Evolutionary conservation across 495 filamentous ascomycete species (phyloP), one percentile per base, ranked within the genome.

Genomic region (Tuber indicum): DNA sequence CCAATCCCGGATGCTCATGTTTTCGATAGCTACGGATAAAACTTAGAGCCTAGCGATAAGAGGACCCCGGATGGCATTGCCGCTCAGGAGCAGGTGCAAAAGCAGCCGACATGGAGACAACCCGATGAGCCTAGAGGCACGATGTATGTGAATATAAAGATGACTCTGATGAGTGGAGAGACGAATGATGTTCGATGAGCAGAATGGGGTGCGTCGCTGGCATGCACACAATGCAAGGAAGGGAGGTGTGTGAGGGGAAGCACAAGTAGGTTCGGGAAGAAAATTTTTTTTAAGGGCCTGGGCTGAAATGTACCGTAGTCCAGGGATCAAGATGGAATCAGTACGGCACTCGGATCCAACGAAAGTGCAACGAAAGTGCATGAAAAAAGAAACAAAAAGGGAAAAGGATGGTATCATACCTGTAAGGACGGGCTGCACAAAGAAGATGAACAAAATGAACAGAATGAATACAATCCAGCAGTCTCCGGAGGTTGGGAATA

Each of bases 71-170:
- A 66, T 66, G 26, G 58, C 58, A 66, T 66, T 66, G 58, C 58
- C 58, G 58, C 58, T 66, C 58, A 66, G 58, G 58, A 36, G 58
- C 58, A 36, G 26, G n/a, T 66, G 58, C 58, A 66, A 66, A 66
- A 66, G 26, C 12, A 66, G 58, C 58, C 58, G 58, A 36, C 58
- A 66, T 36, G 1, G 58, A 66, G 58, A 36, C 26, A 66, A 36
- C 58, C 52, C 14, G 58, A 66, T 66, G 58, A 66, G n/a, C 58
- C 58, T 66, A 66, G n/a, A 66, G 58, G 58, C 58, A 36, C 58
- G 58, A 66, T 66, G 58, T 66, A 66, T 17, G 26, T 17, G 58
- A 32, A 66, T 66, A 32, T 62, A 66, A 66, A 36, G 58, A 66
- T 66, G 58, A 66, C 58, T 62, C 58, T 66, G 58, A 66, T 66